Percentiles rank a stretch among this genome's conserved stretches.
These are phyloP conservation scores for Alternaria sp. DNA, from an alignment of 2,329 filamentous ascomycete genomes.

Conservation along the genomic window DNA sequence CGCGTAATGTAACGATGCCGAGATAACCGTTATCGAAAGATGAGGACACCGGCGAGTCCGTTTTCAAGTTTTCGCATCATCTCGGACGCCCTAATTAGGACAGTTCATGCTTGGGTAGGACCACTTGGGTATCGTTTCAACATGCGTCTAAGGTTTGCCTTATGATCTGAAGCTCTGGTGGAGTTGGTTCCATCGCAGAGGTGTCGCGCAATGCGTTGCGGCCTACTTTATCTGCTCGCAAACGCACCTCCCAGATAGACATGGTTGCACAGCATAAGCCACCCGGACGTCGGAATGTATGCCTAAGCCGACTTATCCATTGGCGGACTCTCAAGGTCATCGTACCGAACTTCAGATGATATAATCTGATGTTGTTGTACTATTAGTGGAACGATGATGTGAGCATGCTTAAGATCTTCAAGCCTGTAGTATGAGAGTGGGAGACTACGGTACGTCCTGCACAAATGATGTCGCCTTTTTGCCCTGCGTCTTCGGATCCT, in stretches of 20 bases:
- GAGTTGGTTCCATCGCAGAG: conserved; percentile 6
- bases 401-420: neutral
- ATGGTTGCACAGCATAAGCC: conserved; percentile 7
- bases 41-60: neutral
- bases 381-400: neutral
- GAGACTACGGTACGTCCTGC: conserved; percentile 2
- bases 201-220: conserved; percentile 16
- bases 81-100: neutral
- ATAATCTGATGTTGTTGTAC: neutral
- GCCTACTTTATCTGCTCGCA: conserved; percentile 19
- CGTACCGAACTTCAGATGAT: neutral
- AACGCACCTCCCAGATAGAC: neutral
- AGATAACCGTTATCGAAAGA: conserved; percentile 8
- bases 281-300: neutral
- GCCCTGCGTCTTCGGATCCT: conserved; percentile 4
- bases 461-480: neutral
- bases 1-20: conserved; percentile 9
- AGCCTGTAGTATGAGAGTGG: neutral
- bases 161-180: conserved; percentile 6
- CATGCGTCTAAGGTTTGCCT: conserved; percentile 4
- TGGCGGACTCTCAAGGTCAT: neutral
- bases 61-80: neutral
- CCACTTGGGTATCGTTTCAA: neutral
- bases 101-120: neutral
- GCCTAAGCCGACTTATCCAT: neutral